These are phyloP conservation scores for Candida germanica DNA, from an alignment of 805 yeast species.

Conservation along the genomic window DNA sequence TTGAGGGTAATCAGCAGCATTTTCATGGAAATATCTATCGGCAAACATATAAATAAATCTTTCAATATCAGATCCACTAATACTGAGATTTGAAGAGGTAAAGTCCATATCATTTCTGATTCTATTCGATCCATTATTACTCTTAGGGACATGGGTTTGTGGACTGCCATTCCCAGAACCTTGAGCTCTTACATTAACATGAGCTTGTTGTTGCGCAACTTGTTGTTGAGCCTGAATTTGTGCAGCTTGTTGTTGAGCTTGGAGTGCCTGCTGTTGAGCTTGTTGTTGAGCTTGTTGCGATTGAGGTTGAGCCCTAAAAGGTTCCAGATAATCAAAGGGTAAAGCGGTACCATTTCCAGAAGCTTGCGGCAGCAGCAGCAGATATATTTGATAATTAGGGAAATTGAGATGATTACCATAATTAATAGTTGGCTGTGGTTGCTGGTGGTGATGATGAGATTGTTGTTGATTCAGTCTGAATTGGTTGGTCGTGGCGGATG, in stretches of 20 bases:
- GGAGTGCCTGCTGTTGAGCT: conserved; percentile 11
- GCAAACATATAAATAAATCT: conserved; percentile 40
- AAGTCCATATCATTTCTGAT: conserved; percentile 3
- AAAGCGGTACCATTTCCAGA: conserved; percentile 1
- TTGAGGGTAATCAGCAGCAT: conserved; percentile 42
- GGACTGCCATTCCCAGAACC: conserved; percentile 15
- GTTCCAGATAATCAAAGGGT: conserved; percentile 15
- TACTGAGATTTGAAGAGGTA: conserved; percentile 8
- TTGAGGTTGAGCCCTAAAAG: conserved; percentile 22
- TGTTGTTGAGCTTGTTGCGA: conserved; percentile 23
- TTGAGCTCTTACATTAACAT: conserved; percentile 11
- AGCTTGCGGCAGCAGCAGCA: conserved; percentile 10
- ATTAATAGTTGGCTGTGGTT: conserved; percentile 1
- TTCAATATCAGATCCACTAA: conserved; percentile 34
- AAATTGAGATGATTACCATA: conserved; percentile 4
- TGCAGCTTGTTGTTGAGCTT: conserved; percentile 13
- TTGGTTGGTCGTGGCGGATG: conserved; percentile 4
- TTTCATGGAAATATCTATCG: conserved; percentile 39
- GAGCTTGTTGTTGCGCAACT: conserved; percentile 14
- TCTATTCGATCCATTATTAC: not conserved
- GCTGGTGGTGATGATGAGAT: conserved; percentile 8
- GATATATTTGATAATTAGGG: conserved; percentile 16
- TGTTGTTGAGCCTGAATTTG: conserved; percentile 17
- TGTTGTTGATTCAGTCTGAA: conserved; percentile 5
- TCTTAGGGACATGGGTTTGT: conserved; percentile 9